A percentile compares a stretch with the other conserved stretches of the same genome.
Conservation (phyloP, 805 yeast genomes). For the Kluyveromyces dobzhanskii region DNA sequence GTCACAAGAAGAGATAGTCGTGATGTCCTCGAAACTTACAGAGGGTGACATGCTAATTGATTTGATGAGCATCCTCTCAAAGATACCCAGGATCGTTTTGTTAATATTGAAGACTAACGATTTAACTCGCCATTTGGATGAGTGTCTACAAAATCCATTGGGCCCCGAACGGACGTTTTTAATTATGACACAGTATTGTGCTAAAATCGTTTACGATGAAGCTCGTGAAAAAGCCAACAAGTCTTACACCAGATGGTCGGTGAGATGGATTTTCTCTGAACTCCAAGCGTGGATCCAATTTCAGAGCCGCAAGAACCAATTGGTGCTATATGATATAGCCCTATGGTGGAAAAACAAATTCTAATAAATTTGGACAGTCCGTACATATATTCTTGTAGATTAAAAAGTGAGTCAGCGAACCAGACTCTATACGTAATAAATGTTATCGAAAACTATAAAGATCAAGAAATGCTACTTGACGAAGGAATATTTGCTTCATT, state of each 20-base stretch:
- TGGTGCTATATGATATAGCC: slow-evolving; percentile 22
- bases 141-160: slow-evolving; percentile 66
- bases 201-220: slow-evolving; percentile 68
- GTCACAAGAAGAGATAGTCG: slow-evolving; percentile 50
- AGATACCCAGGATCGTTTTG: slow-evolving; percentile 78
- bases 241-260: slow-evolving; percentile 17
- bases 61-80: slow-evolving; percentile 68
- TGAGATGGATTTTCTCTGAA: slow-evolving; percentile 19
- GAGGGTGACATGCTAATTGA: slow-evolving; percentile 58
- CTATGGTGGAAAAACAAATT: slow-evolving; percentile 22
- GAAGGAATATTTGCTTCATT: too few species aligned
- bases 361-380: too few species aligned
- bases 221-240: slow-evolving; percentile 34
- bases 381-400: too few species aligned
- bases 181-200: slow-evolving; percentile 86
- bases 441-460: too few species aligned
- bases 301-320: slow-evolving; percentile 22
- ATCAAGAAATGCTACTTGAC: too few species aligned
- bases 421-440: too few species aligned
- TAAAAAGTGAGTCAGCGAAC: too few species aligned
- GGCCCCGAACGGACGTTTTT: slow-evolving; percentile 84
- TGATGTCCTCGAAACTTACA: slow-evolving; percentile 58
- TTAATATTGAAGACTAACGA: slow-evolving; percentile 91
- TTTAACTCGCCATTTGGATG: slow-evolving; percentile 82
- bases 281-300: slow-evolving; percentile 20